Percentiles rank a stretch among this genome's conserved stretches.
Evolutionary conservation across 73 alveolate species (phyloP).

Genomic region (Paraurostyla sp.): DNA sequence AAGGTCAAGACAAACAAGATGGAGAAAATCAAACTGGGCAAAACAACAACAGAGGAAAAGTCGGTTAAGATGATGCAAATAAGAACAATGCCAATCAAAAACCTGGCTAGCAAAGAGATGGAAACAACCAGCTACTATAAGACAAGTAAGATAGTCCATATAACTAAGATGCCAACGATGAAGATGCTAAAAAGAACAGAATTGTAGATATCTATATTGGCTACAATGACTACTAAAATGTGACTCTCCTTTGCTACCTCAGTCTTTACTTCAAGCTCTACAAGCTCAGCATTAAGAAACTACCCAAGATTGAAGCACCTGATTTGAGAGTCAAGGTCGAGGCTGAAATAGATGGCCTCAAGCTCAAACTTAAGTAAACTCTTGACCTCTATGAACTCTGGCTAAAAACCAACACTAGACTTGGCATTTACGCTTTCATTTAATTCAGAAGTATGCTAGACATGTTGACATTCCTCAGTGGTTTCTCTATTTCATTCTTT

Average conservation of each 20-base stretch:
- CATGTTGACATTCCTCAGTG: too few relatives aligned
- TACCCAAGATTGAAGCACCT: background rate
- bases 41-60: background rate
- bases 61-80: background rate
- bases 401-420: background rate
- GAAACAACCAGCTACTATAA: background rate
- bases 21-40: background rate
- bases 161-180: background rate
- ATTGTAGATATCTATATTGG: conserved; percentile 40
- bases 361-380: background rate
- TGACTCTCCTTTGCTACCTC: conserved; percentile 3
- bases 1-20: background rate
- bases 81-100: background rate
- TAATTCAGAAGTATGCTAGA: conserved; percentile 46
- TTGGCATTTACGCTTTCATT: conserved; percentile 2
- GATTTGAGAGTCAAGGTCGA: background rate
- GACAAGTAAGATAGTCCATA: background rate
- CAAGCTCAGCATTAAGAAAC: background rate
- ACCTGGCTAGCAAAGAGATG: background rate
- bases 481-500: too few relatives aligned
- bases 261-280: background rate
- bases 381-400: conserved; percentile 2
- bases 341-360: background rate
- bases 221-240: conserved; percentile 23
- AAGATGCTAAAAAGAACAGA: conserved; percentile 9